Evolutionary conservation across 129 eudicot species (phyloP), one percentile per base, ranked within the genome.

Genomic region (Ambrosia trifida): DNA sequence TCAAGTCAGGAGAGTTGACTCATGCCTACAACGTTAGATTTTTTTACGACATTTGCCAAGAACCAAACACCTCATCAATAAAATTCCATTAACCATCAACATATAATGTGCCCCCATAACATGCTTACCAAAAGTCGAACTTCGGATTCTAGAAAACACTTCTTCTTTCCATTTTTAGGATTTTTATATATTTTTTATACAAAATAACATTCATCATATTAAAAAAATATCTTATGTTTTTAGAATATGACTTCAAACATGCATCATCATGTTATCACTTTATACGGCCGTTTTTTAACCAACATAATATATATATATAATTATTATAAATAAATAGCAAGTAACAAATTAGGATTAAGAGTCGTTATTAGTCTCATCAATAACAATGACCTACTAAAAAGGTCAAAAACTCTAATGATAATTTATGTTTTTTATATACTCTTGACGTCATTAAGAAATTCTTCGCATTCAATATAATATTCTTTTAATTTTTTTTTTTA

Each of bases 11-110:
- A 72, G 67, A 63, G 77, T 70, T 78, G 76, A 77, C 81, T 77
- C 77, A 70, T 70, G 72, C 70, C 45, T 77, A 33, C 64, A 54
- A 60, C 16, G 14, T 68, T 65, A 28, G 46, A 66, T 72, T 64
- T 75, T 53, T 75, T 54, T 53, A 53, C 70, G 50, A 65, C 59
- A 51, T 77, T 49, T 70, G 24, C 35, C 36, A n/a, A 56, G 28
- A 69, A 38, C 70, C 81, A 50, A 52, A 78, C 82, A 78, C 82
- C 77, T 70, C 82, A 78, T 71, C 77, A 64, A 7, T n/a, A 31
- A 18, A 35, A 36, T 41, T 51, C 59, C 66, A 73, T 62, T 62
- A 52, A 64, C 69, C 69, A 60, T 72, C 24, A 20, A 72, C 13
- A 63, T 38, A 63, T 11, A 61, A 61, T 18, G 12, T 35, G 2